Evolutionary conservation across 2,329 filamentous ascomycete species (phyloP).

Genomic region (Amauroascus verrucosus): DNA sequence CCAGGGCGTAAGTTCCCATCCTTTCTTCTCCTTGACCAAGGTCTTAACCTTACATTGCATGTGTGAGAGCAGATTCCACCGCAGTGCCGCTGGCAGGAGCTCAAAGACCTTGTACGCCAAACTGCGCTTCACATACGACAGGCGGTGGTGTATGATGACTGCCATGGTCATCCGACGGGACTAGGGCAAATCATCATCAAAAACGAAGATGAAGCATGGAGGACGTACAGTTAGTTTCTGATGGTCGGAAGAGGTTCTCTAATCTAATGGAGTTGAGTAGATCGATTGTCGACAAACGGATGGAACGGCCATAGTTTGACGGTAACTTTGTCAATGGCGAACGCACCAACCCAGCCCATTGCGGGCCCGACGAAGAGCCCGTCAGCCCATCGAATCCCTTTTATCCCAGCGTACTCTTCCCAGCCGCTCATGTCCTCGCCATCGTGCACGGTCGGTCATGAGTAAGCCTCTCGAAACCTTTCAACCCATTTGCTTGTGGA

Average conservation of each 20-base stretch:
- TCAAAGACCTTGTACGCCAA: conserved; percentile 37
- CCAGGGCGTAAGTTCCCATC: conserved; percentile 29
- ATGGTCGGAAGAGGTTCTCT: not conserved
- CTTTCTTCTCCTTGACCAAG: not conserved
- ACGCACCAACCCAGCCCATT: conserved; percentile 33
- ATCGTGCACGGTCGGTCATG: conserved; percentile 29
- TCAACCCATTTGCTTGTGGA: not conserved
- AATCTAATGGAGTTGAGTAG: conserved; percentile 19
- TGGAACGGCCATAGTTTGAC: conserved; percentile 37
- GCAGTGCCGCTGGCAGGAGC: conserved; percentile 37
- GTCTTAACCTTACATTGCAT: not conserved
- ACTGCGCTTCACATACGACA: conserved; percentile 37
- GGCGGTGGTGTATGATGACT: conserved; percentile 37
- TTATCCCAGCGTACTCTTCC: conserved; percentile 24
- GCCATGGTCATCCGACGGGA: conserved; percentile 34
- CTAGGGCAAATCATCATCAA: conserved; percentile 38
- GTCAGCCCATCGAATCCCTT: conserved; percentile 22
- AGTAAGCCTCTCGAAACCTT: conserved; percentile 21
- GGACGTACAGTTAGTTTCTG: conserved; percentile 30
- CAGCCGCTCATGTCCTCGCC: conserved; percentile 28
- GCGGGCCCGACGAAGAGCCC: conserved; percentile 35
- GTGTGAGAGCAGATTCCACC: conserved; percentile 28
- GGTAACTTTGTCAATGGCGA: conserved; percentile 34
- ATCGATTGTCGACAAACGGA: conserved; percentile 33
- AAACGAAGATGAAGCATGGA: conserved; percentile 37